Base-by-base conservation (phyloP, 805 yeast species). In the Monosporozyma aerobia region DNA sequence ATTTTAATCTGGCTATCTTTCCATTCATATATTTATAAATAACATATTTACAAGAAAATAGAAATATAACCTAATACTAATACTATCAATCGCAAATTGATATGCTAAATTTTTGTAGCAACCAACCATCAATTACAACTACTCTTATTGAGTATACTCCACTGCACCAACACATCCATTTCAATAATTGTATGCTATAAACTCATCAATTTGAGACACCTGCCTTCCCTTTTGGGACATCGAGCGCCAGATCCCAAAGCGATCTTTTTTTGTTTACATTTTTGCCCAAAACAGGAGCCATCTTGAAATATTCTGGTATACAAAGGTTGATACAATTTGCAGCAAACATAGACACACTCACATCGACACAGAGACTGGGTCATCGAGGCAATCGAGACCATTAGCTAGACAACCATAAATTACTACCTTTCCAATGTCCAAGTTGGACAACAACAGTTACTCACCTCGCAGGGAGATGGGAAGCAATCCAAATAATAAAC, bases 201-300 rank as follows among this genome's bases (percentile, higher is more conserved):
- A 3, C 9, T 19, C 13, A 11, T 14, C 37, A 7, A 6, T 44
- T 29, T 44, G 35, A 29, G 47, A 44, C 35, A 44, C 29, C 27
- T 14, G 14, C 29, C 27, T 48, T 29, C 50, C 44, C n/a, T 3
- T 47, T 47, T 47, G 44, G 50, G 44, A 27, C 23, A 22, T 10
- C 30, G 30, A 43, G 30, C 29, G 29, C 45, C 45, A 43, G 45
- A 22, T 22, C 45, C 19, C 44, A 19, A 11, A 35, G 14, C 45
- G 45, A 23, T 10, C 27, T 43, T 23, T 43, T 22, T 22, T 43
- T 43, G 45, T 43, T 43, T 43, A 43, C 45, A 23, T 43, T 23
- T 43, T 43, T 43, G 45, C 45, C 45, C 7, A 43, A 43, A 43
- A 43, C 45, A 43, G 45, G 30, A 43, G 23, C 29, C 29, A 43